phyloP scores from a whole-genome alignment of 2,329 filamentous ascomycete genomes.

The Amauroascus niger region DNA sequence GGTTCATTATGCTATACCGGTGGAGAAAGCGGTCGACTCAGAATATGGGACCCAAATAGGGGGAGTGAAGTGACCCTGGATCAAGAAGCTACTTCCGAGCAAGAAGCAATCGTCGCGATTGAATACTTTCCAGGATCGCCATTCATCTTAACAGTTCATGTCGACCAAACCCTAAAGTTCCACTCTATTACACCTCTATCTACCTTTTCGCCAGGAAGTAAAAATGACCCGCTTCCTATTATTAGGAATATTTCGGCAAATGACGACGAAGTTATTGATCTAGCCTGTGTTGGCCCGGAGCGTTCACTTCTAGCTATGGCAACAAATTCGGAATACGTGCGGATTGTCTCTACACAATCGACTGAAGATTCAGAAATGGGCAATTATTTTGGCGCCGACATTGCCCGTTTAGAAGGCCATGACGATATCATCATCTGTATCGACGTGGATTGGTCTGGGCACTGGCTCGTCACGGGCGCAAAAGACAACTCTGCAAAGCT shows the following conservation, averaged over 20 bases:
- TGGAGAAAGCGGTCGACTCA: constrained; percentile 70
- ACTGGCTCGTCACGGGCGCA: constrained; percentile 90
- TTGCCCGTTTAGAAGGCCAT: constrained; percentile 77
- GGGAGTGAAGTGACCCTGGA: constrained; percentile 71
- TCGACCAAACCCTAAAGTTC: constrained; percentile 76
- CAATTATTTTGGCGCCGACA: constrained; percentile 78
- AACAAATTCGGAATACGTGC: constrained; percentile 88
- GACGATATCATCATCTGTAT: constrained; percentile 92
- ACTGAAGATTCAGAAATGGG: constrained; percentile 31
- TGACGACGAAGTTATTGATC: constrained; percentile 93
- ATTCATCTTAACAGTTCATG: constrained; percentile 71
- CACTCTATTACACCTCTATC: constrained; percentile 47
- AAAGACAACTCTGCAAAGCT: constrained; percentile 93
- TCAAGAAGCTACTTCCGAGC: constrained; percentile 52
- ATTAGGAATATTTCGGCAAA: constrained; percentile 83
- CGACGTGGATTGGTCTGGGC: constrained; percentile 91
- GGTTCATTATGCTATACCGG: constrained; percentile 70
- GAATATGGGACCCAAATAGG: constrained; percentile 70
- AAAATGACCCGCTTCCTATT: constrained; percentile 50
- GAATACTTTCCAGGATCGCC: constrained; percentile 56
- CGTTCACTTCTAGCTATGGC: constrained; percentile 76
- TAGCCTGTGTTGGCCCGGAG: constrained; percentile 74
- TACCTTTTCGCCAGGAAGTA: constrained; percentile 31
- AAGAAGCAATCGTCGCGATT: constrained; percentile 60
- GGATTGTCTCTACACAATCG: constrained; percentile 58